phyloP scores from a whole-genome alignment of 495 filamentous ascomycete genomes.

The Pyronema domesticum region DNA sequence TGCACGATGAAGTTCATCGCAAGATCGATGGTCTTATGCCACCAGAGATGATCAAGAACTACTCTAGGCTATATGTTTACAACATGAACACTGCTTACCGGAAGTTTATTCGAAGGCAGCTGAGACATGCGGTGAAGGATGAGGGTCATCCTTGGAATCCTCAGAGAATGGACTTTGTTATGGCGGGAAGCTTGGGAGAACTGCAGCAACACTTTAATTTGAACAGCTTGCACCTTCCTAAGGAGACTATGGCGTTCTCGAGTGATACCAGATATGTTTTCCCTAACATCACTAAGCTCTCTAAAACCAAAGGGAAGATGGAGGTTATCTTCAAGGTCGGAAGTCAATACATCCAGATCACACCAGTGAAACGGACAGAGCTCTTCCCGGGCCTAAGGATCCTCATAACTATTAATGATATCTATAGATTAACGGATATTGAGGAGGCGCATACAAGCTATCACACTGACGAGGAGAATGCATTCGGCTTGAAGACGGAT shows the following conservation, averaged over 20 bases:
- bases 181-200: conserved; percentile 41
- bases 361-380: conserved; percentile 47
- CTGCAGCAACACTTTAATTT: conserved; percentile 47
- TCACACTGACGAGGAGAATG: conserved; percentile 47
- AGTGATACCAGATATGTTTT: conserved; percentile 46
- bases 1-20: conserved; percentile 40
- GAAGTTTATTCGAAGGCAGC: conserved; percentile 43
- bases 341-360: conserved; percentile 48
- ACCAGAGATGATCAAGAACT: conserved; percentile 36
- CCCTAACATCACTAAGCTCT: conserved; percentile 43
- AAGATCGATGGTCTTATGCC: conserved; percentile 41
- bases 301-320: conserved; percentile 47
- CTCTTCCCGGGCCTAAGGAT: conserved; percentile 39
- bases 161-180: conserved; percentile 41
- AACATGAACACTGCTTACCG: conserved; percentile 50
- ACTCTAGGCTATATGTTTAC: conserved; percentile 43
- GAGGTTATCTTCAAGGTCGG: conserved; percentile 48
- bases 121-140: conserved; percentile 37
- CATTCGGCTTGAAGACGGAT: conserved; percentile 46
- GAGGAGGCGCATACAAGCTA: conserved; percentile 42
- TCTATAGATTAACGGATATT: conserved; percentile 44
- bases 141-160: conserved; percentile 37
- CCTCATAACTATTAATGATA: conserved; percentile 46
- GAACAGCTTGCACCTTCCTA: conserved; percentile 43
- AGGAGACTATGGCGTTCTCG: conserved; percentile 47